phyloP scores from a whole-genome alignment of 352 stramenopile genomes.

The Phytophthora colocasiae region DNA sequence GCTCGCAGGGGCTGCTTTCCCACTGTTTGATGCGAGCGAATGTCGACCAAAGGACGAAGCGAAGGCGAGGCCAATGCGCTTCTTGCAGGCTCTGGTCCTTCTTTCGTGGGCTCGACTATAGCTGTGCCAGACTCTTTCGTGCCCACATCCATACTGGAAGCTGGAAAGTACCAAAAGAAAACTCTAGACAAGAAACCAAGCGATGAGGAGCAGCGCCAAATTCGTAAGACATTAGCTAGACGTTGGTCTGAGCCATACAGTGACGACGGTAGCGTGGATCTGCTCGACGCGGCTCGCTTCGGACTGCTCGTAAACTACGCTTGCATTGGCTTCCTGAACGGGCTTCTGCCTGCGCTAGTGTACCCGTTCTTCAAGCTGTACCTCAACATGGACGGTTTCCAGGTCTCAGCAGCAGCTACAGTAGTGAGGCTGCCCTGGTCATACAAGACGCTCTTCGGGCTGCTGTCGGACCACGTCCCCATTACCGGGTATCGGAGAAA shows the following conservation, averaged over 20 bases:
- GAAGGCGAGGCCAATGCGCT: conserved; percentile 30
- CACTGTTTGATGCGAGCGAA: conserved; percentile 20
- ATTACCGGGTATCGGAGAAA: conserved; percentile 73
- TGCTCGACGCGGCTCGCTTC: conserved; percentile 49
- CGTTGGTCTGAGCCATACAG: conserved; percentile 50
- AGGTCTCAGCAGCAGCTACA: conserved; percentile 55
- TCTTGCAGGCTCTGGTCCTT: conserved; percentile 12
- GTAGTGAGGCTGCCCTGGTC: conserved; percentile 77
- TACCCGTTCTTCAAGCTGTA: conserved; percentile 85
- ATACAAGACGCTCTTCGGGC: conserved; percentile 82
- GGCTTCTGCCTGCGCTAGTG: conserved; percentile 65
- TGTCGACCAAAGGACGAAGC: conserved; percentile 13
- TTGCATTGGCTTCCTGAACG: conserved; percentile 78
- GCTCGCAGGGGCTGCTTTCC: background rate
- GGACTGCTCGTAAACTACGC: conserved; percentile 76
- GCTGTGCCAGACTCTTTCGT: conserved; percentile 15
- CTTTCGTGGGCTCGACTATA: conserved; percentile 15
- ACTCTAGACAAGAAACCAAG: background rate
- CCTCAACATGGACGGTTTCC: conserved; percentile 79
- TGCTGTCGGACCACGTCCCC: conserved; percentile 70
- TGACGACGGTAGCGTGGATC: conserved; percentile 49
- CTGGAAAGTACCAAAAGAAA: conserved; percentile 27
- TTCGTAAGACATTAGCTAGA: conserved; percentile 44
- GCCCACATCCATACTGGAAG: conserved; percentile 21
- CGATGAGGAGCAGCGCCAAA: conserved; percentile 37